phyloP scores from a whole-genome alignment of 768 basidiomycete species.

The Serendipita indica region DNA sequence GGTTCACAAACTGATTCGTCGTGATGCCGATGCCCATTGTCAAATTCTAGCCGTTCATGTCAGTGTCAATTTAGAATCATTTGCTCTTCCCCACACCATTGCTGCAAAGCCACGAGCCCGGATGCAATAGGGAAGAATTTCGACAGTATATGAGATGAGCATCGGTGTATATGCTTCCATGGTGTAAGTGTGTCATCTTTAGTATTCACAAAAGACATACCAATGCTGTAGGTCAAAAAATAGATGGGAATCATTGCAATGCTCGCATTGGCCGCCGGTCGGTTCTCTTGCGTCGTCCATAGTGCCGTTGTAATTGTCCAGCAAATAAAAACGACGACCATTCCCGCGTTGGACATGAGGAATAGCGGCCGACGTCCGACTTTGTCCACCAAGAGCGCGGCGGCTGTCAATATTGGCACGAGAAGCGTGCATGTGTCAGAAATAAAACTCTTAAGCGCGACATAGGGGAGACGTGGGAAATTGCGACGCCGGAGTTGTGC shows the following conservation, averaged over 20 bases:
- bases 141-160: conserved; percentile 47
- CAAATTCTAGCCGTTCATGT: conserved; percentile 48
- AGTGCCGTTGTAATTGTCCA: conserved; percentile 38
- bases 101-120: conserved; percentile 68
- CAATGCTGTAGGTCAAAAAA: conserved; percentile 45
- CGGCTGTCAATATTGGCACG: conserved; percentile 14
- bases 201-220: too few species aligned
- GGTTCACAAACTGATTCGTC: conserved; percentile 71
- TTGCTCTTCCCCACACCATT: conserved; percentile 36
- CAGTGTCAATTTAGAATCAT: neutral
- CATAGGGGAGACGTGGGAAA: too few species aligned
- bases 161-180: conserved; percentile 72
- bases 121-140: conserved; percentile 67
- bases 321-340: conserved; percentile 16
- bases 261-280: conserved; percentile 32
- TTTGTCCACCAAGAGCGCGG: conserved; percentile 35
- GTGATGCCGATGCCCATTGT: conserved; percentile 49
- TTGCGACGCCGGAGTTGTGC: too few species aligned
- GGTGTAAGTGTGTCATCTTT: too few species aligned
- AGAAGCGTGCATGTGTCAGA: neutral
- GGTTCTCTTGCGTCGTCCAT: conserved; percentile 21
- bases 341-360: conserved; percentile 32
- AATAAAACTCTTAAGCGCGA: too few species aligned
- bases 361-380: conserved; percentile 38
- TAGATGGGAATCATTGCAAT: conserved; percentile 51